Conservation (phyloP, 306 rosid genomes). For the Gastrolobium villosum region DNA sequence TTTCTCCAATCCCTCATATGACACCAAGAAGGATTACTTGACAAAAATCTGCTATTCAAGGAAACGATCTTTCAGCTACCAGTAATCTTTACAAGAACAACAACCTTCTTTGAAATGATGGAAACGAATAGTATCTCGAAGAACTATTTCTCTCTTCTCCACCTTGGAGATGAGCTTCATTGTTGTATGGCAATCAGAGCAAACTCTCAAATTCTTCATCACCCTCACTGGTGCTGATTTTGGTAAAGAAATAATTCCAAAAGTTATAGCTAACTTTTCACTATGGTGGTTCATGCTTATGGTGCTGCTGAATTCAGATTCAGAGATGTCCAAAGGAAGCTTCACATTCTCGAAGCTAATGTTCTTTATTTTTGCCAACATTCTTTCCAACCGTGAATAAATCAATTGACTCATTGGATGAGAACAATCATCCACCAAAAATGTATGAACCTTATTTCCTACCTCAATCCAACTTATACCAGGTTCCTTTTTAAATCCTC, state of each 20-base stretch:
- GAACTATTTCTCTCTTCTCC: constrained; percentile 65
- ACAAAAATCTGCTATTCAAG: too few species aligned
- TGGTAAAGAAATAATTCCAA: constrained; percentile 62
- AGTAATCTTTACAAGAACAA: constrained; percentile 72
- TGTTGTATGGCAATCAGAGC: constrained; percentile 64
- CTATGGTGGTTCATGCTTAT: constrained; percentile 56
- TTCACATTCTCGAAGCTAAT: constrained; percentile 12
- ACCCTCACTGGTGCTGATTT: constrained; percentile 69
- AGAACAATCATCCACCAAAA: constrained; percentile 63
- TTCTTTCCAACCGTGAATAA: constrained; percentile 54
- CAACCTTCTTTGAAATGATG: constrained; percentile 69
- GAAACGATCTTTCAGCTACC: constrained; percentile 55
- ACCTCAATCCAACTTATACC: constrained; percentile 75
- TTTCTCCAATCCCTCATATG: too few species aligned
- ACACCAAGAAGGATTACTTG: too few species aligned
- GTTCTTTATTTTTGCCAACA: constrained; percentile 53
- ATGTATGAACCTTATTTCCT: constrained; percentile 61
- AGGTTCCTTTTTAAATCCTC: constrained; percentile 74
- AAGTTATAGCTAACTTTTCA: constrained; percentile 73
- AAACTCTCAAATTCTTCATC: constrained; percentile 77
- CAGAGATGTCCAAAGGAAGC: constrained; percentile 38
- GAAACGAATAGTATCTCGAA: constrained; percentile 67
- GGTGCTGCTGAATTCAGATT: constrained; percentile 9
- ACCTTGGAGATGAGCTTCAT: constrained; percentile 65
- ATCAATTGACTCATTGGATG: constrained; percentile 57